Evolutionary conservation across 768 basidiomycete genomes (phyloP), one percentile per base, ranked within the genome.

Genomic region (Serendipita sp.): DNA sequence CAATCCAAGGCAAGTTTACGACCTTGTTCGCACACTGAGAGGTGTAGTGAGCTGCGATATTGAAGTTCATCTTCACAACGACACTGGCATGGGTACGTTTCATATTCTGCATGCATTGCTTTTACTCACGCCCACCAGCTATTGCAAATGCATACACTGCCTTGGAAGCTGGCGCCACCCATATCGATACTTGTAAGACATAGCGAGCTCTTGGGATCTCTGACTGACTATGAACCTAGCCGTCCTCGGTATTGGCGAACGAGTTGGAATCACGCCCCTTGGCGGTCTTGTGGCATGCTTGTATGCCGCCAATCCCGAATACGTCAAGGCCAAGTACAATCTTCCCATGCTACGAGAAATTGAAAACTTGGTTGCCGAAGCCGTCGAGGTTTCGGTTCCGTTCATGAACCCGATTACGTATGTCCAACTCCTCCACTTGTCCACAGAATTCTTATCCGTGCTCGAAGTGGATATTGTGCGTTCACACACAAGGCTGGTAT

Each of bases 401-500:
- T 99, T 98, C 80, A 89, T 88, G 84, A 95, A 95, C 77, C 90
- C 91, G 41, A 88, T 93, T 72, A 91, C 89, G 86, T 89, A 76
- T 56, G 80, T 76, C 66, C 41, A 51, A 3, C 44, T 10, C n/a
- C 35, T 37, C 65, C 32, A 28, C 60, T 10, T 13, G 60, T 16
- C 10, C 18, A 37, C 35, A 18, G 45, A 28, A 18, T 45, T 28
- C 54, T 54, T 18, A 51, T 11, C 64, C n/a, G 7, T 8, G 46
- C 54, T 64, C 67, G 3, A 68, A 97, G 94, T 65, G 96, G 96
- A 15, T 99, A 97, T 77, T 98, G 96, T 73, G 96, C 96, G 2
- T 99, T 99, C 80, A 99, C 96, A 32, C 96, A 98, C 86, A 98
- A 99, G 86, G 96, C 96, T 24, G 96, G 96, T 73, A 99, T 99